Evolutionary conservation across 2,329 filamentous ascomycete genomes (phyloP).

Genomic region (Colletotrichum sp.): DNA sequence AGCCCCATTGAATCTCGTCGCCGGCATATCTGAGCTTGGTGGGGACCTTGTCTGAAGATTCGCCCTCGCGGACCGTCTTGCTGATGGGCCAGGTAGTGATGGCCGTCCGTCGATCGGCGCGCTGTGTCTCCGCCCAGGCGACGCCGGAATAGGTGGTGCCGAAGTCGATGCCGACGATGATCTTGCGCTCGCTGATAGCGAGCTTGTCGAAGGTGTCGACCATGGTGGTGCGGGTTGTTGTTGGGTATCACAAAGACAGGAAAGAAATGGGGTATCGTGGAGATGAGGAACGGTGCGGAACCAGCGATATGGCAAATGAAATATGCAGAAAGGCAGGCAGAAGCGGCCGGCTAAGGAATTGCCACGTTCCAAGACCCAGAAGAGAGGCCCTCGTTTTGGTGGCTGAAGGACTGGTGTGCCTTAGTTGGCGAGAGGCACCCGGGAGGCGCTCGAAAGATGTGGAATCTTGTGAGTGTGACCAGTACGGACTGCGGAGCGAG

Average conservation of each 20-base stretch:
- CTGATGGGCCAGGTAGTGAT: conserved; percentile 52
- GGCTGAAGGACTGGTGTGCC: not conserved
- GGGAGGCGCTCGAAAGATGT: not conserved
- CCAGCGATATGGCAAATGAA: not conserved
- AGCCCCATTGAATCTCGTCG: conserved; percentile 53
- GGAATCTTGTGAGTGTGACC: not conserved
- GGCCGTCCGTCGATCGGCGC: conserved; percentile 44
- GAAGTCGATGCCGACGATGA: conserved; percentile 61
- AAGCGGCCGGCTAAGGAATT: not conserved
- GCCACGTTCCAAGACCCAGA: not conserved
- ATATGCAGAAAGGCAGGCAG: not conserved
- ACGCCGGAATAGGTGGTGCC: conserved; percentile 62
- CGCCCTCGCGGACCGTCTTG: conserved; percentile 36
- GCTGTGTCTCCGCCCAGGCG: conserved; percentile 53
- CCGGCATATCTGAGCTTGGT: conserved; percentile 50
- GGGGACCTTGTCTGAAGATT: conserved; percentile 52
- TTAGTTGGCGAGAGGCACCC: not conserved
- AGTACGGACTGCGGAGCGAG: not conserved
- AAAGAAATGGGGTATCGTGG: not conserved
- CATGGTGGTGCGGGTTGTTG: not conserved
- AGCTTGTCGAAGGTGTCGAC: conserved; percentile 42
- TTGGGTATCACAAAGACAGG: not conserved
- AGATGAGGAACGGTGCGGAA: not conserved
- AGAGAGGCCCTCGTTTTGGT: not conserved
- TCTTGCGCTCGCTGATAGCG: conserved; percentile 40